These are phyloP conservation scores for Ustanciosporium gigantosporum DNA, from an alignment of 1,284 basidiomycete genomes.

Conservation along the genomic window DNA sequence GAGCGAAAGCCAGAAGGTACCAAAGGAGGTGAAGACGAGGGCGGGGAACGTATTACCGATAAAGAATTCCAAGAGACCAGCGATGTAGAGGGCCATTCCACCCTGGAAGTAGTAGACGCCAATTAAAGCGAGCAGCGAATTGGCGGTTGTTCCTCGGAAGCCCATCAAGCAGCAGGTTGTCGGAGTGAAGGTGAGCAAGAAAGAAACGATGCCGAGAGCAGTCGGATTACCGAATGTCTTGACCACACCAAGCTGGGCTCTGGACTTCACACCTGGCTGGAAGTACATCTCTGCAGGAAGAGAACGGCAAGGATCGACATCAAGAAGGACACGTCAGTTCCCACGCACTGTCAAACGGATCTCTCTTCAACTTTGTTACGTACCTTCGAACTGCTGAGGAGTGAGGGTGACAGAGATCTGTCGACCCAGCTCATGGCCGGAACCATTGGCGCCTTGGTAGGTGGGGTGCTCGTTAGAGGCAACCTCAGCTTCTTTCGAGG, in stretches of 20 bases:
- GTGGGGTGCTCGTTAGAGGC: slow-evolving; percentile 26
- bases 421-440: slow-evolving; percentile 30
- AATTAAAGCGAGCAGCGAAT: slow-evolving; percentile 29
- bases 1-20: slow-evolving; percentile 40
- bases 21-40: slow-evolving; percentile 40
- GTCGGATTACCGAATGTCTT: slow-evolving; percentile 48
- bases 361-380: no score
- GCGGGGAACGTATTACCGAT: slow-evolving; percentile 47
- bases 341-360: no score
- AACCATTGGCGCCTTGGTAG: slow-evolving; percentile 21
- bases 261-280: slow-evolving; percentile 31
- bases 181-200: slow-evolving; percentile 39
- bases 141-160: slow-evolving; percentile 32
- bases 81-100: slow-evolving; percentile 22
- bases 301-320: neutral
- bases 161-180: slow-evolving; percentile 43
- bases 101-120: slow-evolving; percentile 35
- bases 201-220: slow-evolving; percentile 41
- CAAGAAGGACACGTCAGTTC: no score
- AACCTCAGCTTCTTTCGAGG: slow-evolving; percentile 27
- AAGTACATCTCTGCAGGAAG: slow-evolving; percentile 28
- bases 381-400: slow-evolving; percentile 38
- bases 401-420: slow-evolving; percentile 47
- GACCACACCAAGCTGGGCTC: slow-evolving; percentile 20
- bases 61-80: slow-evolving; percentile 33